Percentiles rank a stretch among this genome's conserved stretches.
phyloP scores from a whole-genome alignment of 768 basidiomycete species.

The Tremella yokohamensis region DNA sequence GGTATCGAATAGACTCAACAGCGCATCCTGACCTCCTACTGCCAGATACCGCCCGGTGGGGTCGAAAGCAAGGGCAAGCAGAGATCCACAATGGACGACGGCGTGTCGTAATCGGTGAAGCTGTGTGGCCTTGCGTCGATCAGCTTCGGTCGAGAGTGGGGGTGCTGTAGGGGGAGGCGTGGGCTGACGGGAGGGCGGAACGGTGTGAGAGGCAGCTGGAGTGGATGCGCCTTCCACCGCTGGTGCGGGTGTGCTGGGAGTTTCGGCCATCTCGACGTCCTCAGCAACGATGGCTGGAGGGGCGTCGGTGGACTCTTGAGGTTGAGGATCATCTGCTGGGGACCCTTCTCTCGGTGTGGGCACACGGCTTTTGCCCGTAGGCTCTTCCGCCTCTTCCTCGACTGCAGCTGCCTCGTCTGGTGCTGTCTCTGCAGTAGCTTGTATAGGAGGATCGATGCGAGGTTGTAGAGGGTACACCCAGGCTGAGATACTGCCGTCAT shows the following conservation, averaged over 20 bases:
- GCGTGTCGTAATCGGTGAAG: constrained; percentile 32
- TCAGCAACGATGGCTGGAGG: background rate
- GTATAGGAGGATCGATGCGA: background rate
- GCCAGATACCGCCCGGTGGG: constrained; percentile 37
- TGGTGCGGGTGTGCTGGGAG: background rate
- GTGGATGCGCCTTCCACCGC: constrained; percentile 1
- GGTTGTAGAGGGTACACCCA: constrained; percentile 33
- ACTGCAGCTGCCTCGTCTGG: constrained; percentile 3
- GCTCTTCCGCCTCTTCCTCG: constrained; percentile 7
- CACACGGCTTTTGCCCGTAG: constrained; percentile 17
- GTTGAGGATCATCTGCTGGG: background rate
- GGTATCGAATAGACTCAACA: constrained; percentile 39
- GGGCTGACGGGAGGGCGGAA: constrained; percentile 1
- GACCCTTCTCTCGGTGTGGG: constrained; percentile 18
- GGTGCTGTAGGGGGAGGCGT: constrained; percentile 16
- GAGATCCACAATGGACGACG: constrained; percentile 28
- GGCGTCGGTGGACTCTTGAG: background rate
- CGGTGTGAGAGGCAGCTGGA: constrained; percentile 9
- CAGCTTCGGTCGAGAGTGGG: background rate
- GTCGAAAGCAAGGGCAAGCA: constrained; percentile 32
- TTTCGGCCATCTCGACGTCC: constrained; percentile 15
- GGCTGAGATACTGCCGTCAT: constrained; percentile 38
- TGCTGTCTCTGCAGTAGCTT: no score
- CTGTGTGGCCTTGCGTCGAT: constrained; percentile 12
- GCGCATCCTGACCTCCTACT: constrained; percentile 44